phyloP scores from a whole-genome alignment of 306 rosid species.

The Mucuna pruriens region DNA sequence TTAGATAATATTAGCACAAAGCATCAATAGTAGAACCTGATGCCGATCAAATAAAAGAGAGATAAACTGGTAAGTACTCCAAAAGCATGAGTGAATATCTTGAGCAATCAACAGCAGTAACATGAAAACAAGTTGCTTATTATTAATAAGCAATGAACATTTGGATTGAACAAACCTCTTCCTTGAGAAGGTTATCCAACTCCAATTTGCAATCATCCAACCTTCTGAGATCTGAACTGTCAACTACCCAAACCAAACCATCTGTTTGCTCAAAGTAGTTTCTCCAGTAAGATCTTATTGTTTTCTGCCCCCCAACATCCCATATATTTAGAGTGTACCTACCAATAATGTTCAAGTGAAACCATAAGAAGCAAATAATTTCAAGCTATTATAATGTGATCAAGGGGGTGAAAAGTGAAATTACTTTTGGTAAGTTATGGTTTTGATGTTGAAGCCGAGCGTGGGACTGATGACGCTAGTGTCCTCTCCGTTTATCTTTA shows the following conservation, averaged over 20 bases:
- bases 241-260: conserved; percentile 95
- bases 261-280: conserved; percentile 94
- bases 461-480: conserved; percentile 96
- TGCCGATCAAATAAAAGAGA: neutral
- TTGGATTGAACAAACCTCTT: conserved; percentile 62
- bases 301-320: conserved; percentile 95
- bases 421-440: conserved; percentile 80
- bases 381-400: neutral
- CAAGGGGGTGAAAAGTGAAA: neutral
- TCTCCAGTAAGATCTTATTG: conserved; percentile 94
- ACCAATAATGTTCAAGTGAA: neutral
- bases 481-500: conserved; percentile 93
- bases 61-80: neutral
- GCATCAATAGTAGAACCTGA: neutral
- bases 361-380: neutral
- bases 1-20: neutral
- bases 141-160: neutral
- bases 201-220: conserved; percentile 90
- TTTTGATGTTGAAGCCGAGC: conserved; percentile 96
- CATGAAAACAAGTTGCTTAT: conserved; percentile 1
- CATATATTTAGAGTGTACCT: conserved; percentile 83
- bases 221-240: conserved; percentile 86
- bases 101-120: neutral
- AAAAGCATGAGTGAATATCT: neutral
- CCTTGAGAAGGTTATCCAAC: conserved; percentile 86